These are phyloP conservation scores for Dioszegia crocea DNA, from an alignment of 768 basidiomycete species.

Conservation along the genomic window DNA sequence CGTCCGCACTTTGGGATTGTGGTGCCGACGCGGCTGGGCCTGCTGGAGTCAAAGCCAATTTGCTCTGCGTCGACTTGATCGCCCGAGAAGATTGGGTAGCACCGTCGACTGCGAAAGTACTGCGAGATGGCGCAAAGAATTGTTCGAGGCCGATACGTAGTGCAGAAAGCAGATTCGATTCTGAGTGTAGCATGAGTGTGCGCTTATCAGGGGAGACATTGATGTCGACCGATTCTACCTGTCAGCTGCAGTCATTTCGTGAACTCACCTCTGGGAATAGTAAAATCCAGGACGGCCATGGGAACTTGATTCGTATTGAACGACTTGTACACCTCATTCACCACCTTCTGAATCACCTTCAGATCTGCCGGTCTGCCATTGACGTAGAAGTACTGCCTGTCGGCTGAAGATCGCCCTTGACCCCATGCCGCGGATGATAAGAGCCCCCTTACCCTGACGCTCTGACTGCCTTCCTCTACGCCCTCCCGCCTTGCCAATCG, in stretches of 20 bases:
- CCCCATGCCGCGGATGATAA: slow-evolving; percentile 76
- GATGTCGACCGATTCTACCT: slow-evolving; percentile 60
- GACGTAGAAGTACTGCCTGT: slow-evolving; percentile 87
- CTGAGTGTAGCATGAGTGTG: slow-evolving; percentile 87
- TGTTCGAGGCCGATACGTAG: slow-evolving; percentile 69
- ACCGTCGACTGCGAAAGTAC: slow-evolving; percentile 62
- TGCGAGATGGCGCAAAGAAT: slow-evolving; percentile 65
- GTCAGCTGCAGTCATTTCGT: background rate
- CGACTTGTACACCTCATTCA: slow-evolving; percentile 87
- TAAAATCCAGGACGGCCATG: slow-evolving; percentile 76
- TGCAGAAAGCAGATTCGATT: slow-evolving; percentile 68
- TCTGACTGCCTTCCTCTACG: slow-evolving; percentile 25
- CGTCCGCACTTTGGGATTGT: background rate
- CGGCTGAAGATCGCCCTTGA: slow-evolving; percentile 69
- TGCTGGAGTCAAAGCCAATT: background rate
- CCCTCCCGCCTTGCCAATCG: slow-evolving; percentile 55
- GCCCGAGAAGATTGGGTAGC: slow-evolving; percentile 29
- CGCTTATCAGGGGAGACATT: slow-evolving; percentile 96
- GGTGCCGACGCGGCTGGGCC: background rate
- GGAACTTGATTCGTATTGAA: slow-evolving; percentile 74
- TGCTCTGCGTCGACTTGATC: slow-evolving; percentile 10
- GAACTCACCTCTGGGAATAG: slow-evolving; percentile 68
- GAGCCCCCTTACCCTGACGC: slow-evolving; percentile 66
- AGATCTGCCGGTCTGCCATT: slow-evolving; percentile 85
- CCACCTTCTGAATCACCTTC: slow-evolving; percentile 76